Base-by-base conservation (phyloP, 495 filamentous ascomycete genomes). In the Saxophila tyrrhenica region DNA sequence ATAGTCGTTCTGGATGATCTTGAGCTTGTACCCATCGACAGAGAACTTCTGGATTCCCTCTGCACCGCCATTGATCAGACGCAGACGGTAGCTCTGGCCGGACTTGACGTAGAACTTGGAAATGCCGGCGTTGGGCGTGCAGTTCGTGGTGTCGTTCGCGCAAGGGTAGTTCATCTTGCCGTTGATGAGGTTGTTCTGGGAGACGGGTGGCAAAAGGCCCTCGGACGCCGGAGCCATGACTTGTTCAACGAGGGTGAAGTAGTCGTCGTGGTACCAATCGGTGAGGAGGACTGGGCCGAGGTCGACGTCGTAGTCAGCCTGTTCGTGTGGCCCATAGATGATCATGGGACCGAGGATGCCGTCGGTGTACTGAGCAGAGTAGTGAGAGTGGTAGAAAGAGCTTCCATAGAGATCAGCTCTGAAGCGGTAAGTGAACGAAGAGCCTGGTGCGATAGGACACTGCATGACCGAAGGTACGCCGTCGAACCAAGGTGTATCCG, bases 61-160 rank as follows among this genome's bases (percentile, higher is more conserved):
- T 2, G 78, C 79, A 23, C 78, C 82, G 24, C 79, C 68, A 52
- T 86, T 87, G 57, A 90, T 71, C 35, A 91, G 73, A n/a, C 84
- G 78, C 25, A 91, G 69, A 17, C 79, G 71, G 58, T 89, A 82
- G 10, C 67, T 78, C 62, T 80, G 75, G 32, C 72, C 73, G n/a
- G 67, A 62, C 19, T 66, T 66, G 62, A 74, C 60, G n/a, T 56
- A 55, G 54, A 72, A 75, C 39, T 71, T 68, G 0, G 69, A 63
- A 23, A 67, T 45, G 2, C 62, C 61, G 17, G 69, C 69, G 58
- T 72, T 68, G 19, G 60, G 42, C 5, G 55, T 61, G 54, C 71
- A 74, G 82, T 85, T 55, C 86, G 84, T 20, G 75, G 70, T 48
- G 10, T 48, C 48, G 23, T 45, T 42, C 15, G 25, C 21, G 48